A percentile compares a stretch with the other conserved stretches of the same genome.
Evolutionary conservation across 2,329 filamentous ascomycete species (phyloP).

Genomic region (Triangularia setosa): DNA sequence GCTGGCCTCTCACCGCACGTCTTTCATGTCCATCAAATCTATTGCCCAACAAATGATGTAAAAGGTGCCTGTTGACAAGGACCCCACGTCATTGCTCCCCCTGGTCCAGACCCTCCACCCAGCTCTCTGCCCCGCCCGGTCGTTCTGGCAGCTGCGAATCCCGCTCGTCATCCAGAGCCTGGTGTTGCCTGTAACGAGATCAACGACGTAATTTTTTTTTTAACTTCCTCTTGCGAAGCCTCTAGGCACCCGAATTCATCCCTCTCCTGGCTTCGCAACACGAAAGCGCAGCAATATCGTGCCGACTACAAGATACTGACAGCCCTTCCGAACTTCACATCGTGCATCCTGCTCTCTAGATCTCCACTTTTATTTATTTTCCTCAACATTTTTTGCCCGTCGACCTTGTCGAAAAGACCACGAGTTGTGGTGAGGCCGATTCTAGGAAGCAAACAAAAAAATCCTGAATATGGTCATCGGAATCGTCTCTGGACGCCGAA

Average conservation of each 20-base stretch:
- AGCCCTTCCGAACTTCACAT: background rate
- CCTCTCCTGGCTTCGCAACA: background rate
- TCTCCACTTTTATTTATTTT: slow-evolving; percentile 13
- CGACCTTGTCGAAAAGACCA: background rate
- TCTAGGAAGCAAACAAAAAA: background rate
- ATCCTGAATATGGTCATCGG: slow-evolving; percentile 25
- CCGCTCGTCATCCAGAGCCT: slow-evolving; percentile 12
- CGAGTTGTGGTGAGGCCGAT: background rate
- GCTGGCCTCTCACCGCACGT: background rate
- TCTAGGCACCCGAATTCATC: slow-evolving; percentile 3
- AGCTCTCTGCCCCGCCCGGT: slow-evolving; percentile 20
- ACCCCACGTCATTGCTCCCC: slow-evolving; percentile 22
- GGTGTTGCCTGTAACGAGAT: slow-evolving; percentile 14
- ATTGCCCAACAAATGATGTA: slow-evolving; percentile 1
- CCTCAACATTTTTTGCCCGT: slow-evolving; percentile 3
- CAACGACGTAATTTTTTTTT: slow-evolving; percentile 12
- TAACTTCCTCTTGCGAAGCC: background rate
- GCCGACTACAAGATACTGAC: background rate
- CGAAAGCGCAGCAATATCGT: background rate
- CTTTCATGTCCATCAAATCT: background rate
- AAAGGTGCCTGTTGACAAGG: background rate
- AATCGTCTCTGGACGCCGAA: slow-evolving; percentile 32
- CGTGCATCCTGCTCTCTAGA: background rate
- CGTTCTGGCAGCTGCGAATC: slow-evolving; percentile 15
- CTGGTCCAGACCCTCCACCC: background rate